Base-by-base conservation (phyloP, 345 rosid species). In the Citrus australasica region DNA sequence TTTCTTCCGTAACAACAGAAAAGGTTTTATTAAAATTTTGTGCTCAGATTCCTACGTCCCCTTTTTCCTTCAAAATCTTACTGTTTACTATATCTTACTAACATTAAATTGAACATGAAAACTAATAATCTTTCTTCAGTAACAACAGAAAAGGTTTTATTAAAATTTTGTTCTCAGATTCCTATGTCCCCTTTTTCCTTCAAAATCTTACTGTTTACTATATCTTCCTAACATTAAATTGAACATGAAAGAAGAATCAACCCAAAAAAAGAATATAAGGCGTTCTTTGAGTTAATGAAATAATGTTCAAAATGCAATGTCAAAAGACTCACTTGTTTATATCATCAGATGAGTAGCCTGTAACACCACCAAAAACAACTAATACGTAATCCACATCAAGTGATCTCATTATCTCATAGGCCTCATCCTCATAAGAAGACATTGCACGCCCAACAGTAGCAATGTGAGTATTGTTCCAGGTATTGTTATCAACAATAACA, bases 371-470 rank as follows among this genome's bases (percentile, higher is more conserved):
- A 84, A 96, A 96, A 60, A 96, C 99, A 40, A 96, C 99, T 82
- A 96, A 82, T 24, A 96, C 98, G 84, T 96, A 94, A 84, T 90
- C 88, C 84, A 96, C 99, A 84, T 96, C 99, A 75, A 96, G 98
- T 38, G 97, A 92, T 85, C 88, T 89, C 93, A 96, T 96, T 76
- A 96, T 96, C 78, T 90, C 98, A 89, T 89, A 92, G 10, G 99
- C 99, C 81, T 94, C 98, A 32, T 92, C 97, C 84, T 96, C 98
- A 77, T 92, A 90, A 74, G 99, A 96, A 71, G 99, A 94, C 99
- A 96, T 94, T 70, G 99, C 99, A 76, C 99, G 98, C 62, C 99
- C 99, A 78, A 96, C 99, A n/a, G 99, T 96, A 61, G 99, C 99
- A 75, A 96, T 96, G 78, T 96, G 99, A 5, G 99, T 96, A 87